Percentiles rank a stretch among this genome's conserved stretches.
These are phyloP conservation scores for Zygosaccharomyces siamensis DNA, from an alignment of 805 yeast genomes.

Conservation along the genomic window DNA sequence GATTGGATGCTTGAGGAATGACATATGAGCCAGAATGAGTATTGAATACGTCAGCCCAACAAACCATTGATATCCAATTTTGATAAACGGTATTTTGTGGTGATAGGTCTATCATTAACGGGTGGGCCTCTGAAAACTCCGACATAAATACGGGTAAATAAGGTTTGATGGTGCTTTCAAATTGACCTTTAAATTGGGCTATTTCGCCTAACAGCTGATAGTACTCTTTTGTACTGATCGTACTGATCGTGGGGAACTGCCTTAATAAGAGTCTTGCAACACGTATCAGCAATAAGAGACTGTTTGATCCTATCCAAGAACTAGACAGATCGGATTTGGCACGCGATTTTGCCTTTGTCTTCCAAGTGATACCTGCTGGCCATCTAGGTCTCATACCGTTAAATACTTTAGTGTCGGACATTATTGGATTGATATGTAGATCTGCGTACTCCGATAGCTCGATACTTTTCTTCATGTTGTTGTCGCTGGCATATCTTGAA, in stretches of 20 bases:
- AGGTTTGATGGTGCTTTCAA: slow-evolving; percentile 8
- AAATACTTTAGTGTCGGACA: slow-evolving; percentile 19
- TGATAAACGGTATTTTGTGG: slow-evolving; percentile 13
- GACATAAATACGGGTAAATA: slow-evolving; percentile 16
- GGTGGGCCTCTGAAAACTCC: slow-evolving; percentile 7
- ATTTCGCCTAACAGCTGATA: slow-evolving; percentile 17
- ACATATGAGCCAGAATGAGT: slow-evolving; percentile 19
- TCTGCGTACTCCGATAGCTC: slow-evolving; percentile 28
- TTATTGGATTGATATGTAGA: slow-evolving; percentile 14
- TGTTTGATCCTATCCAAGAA: slow-evolving; percentile 27
- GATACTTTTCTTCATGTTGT: slow-evolving; percentile 13
- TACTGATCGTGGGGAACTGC: slow-evolving; percentile 25
- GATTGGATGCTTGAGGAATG: slow-evolving; percentile 7
- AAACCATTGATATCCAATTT: slow-evolving; percentile 23
- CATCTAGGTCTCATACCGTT: slow-evolving; percentile 22
- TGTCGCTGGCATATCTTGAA: slow-evolving; percentile 3
- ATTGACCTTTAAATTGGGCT: slow-evolving; percentile 16
- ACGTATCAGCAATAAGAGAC: slow-evolving; percentile 19
- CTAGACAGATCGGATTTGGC: slow-evolving; percentile 12
- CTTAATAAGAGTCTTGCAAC: slow-evolving; percentile 19
- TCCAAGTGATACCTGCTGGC: slow-evolving; percentile 30
- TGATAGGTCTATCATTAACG: slow-evolving; percentile 15
- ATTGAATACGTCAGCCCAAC: slow-evolving; percentile 32
- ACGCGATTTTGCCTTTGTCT: slow-evolving; percentile 21
- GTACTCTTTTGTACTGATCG: slow-evolving; percentile 26